These are phyloP conservation scores for Diaporthe ilicicola DNA, from an alignment of 2,329 filamentous ascomycete genomes.

Conservation along the genomic window DNA sequence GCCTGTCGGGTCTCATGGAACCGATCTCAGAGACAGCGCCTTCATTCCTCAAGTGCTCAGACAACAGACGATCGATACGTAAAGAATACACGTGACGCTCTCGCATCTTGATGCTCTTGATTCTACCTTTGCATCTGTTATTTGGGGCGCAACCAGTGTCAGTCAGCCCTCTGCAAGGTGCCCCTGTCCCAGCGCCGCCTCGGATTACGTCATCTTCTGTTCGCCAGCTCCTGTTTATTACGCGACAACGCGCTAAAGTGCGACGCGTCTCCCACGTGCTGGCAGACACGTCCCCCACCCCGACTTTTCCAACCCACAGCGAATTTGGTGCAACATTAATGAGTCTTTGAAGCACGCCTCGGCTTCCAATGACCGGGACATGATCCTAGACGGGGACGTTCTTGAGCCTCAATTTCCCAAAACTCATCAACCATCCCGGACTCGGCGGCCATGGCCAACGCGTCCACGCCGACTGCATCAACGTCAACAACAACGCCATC, in stretches of 20 bases:
- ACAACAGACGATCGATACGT: too few species aligned
- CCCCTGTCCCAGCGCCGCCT: neutral
- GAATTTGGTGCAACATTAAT: neutral
- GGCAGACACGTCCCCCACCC: constrained; percentile 5
- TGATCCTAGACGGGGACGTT: neutral
- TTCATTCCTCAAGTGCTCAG: too few species aligned
- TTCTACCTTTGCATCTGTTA: too few species aligned
- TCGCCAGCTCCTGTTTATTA: neutral
- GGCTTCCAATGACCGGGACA: neutral
- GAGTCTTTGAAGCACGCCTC: neutral
- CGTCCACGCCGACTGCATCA: neutral
- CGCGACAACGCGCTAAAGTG: constrained; percentile 18
- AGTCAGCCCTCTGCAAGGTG: neutral
- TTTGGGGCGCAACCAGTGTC: neutral
- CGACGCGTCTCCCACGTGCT: constrained; percentile 28
- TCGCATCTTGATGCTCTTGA: too few species aligned
- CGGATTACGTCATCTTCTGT: constrained; percentile 4
- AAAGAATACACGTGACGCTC: too few species aligned
- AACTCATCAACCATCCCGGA: too few species aligned
- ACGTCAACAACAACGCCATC: neutral
- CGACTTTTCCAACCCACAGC: neutral
- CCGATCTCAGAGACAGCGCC: neutral
- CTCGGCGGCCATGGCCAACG: neutral
- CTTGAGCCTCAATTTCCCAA: neutral
- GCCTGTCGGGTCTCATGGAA: neutral